Evolutionary conservation across 768 basidiomycete species (phyloP), one percentile per base, ranked within the genome.

Genomic region (Lactarius tabidus): DNA sequence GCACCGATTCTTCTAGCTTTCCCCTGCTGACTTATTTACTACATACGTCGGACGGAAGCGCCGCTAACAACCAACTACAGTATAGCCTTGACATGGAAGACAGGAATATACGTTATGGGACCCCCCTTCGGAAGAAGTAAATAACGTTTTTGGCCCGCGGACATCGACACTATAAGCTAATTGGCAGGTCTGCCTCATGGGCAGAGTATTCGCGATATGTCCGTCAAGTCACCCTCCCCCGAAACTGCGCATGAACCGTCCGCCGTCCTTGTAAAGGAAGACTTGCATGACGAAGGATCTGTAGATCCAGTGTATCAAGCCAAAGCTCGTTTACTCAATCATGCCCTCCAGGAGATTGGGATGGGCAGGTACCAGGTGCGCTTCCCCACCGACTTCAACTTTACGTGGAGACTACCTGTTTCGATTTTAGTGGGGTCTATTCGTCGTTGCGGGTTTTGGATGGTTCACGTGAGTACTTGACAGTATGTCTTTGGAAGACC

Each of bases 371-470:
- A 88, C 71, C 87, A 87, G 74, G 83, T 82, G 67, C 64, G 74
- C 67, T 20, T 7, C 35, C 38, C 31, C 26, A 54, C 28, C 12
- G 28, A 35, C n/a, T n/a, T 33, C 39, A 18, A 20, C 31, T 6
- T 45, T 43, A 55, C 18, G 31, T 18, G 31, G 6, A 33, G 31
- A 4, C 57, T 52, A 28, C 26, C 23, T 26, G 20, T 28, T 23
- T 55, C 29, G 59, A 60, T 62, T n/a, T 67, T 57, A 89, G 86
- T 87, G 84, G 78, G 76, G 77, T 64, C 72, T 90, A 39, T 89
- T 90, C 72, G 63, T 84, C 59, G 85, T 88, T 35, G 81, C 87
- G 20, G 89, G 87, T 2, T 89, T 90, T 74, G 89, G 89, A 59
- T 90, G 87, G 88, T 81, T 89, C 64, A 83, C 86, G 87, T 88